Evolutionary conservation across 192 early-diverging fungal species (phyloP).

Genomic region (Jimgerdemannia flammicorona): DNA sequence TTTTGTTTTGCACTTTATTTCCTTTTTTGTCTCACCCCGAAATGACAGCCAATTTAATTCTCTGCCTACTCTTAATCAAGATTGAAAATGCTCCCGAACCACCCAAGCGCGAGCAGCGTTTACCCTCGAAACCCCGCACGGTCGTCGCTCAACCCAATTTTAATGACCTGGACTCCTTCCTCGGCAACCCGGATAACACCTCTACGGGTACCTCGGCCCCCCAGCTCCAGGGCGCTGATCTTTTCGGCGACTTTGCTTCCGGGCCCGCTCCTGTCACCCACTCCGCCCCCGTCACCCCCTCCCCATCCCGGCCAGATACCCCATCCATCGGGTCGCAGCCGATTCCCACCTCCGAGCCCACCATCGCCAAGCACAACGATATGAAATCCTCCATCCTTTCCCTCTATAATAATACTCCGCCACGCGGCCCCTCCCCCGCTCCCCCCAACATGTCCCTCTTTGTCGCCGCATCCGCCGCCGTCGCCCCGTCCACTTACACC

Average conservation of each 20-base stretch:
- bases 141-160: neutral
- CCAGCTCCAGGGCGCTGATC: conserved; percentile 37
- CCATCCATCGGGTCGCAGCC: neutral
- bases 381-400: conserved; percentile 35
- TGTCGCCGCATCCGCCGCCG: conserved; percentile 1
- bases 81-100: conserved; percentile 12
- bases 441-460: neutral
- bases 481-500: neutral
- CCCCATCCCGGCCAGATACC: conserved; percentile 2
- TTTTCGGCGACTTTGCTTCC: conserved; percentile 13
- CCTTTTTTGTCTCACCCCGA: neutral
- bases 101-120: conserved; percentile 21
- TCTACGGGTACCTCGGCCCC: conserved; percentile 2
- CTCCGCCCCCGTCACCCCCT: conserved; percentile 13
- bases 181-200: neutral
- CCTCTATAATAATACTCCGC: conserved; percentile 16
- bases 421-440: conserved; percentile 3
- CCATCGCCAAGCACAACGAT: conserved; percentile 19
- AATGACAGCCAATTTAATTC: neutral
- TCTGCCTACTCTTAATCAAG: conserved; percentile 3
- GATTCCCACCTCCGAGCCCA: neutral
- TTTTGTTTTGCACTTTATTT: neutral
- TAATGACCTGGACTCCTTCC: conserved; percentile 1
- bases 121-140: conserved; percentile 11
- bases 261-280: neutral